phyloP scores from a whole-genome alignment of 2,329 filamentous ascomycete species.

The Trichoderma citrinoviride region DNA sequence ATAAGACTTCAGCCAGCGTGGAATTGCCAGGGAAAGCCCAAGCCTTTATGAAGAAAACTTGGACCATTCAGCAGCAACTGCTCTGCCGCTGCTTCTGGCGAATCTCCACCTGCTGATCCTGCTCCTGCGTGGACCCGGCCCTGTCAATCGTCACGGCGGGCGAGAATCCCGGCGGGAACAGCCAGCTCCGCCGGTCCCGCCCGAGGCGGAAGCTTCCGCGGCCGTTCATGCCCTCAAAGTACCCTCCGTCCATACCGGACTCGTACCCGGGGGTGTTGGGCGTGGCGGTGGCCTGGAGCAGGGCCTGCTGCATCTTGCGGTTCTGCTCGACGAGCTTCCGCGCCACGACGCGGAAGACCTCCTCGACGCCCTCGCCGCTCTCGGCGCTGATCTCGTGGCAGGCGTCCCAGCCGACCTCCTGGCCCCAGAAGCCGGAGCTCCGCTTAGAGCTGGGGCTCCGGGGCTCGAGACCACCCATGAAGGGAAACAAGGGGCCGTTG shows the following conservation, averaged over 20 bases:
- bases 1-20: not conserved
- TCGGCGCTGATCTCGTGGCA: conserved; percentile 96
- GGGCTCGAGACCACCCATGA: conserved; percentile 45
- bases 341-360: conserved; percentile 77
- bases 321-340: conserved; percentile 64
- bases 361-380: conserved; percentile 91
- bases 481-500: conserved; percentile 27
- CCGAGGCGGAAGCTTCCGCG: conserved; percentile 56
- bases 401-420: conserved; percentile 93
- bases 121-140: conserved; percentile 34
- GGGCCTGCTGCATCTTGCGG: conserved; percentile 59
- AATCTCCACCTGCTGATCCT: conserved; percentile 27
- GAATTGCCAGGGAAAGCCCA: not conserved
- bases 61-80: conserved; percentile 33
- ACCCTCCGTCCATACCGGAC: conserved; percentile 45
- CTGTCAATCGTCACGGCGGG: conserved; percentile 51
- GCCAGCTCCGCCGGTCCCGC: conserved; percentile 57
- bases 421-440: conserved; percentile 80
- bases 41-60: not conserved
- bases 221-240: conserved; percentile 51
- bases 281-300: conserved; percentile 53
- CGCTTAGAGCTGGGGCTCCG: conserved; percentile 62
- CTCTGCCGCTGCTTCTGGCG: conserved; percentile 29
- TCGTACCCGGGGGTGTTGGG: conserved; percentile 50
- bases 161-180: conserved; percentile 55